Percentiles rank a stretch among this genome's conserved stretches.
Conservation (phyloP, 768 basidiomycete species). For the Agrocybe chaxingu region DNA sequence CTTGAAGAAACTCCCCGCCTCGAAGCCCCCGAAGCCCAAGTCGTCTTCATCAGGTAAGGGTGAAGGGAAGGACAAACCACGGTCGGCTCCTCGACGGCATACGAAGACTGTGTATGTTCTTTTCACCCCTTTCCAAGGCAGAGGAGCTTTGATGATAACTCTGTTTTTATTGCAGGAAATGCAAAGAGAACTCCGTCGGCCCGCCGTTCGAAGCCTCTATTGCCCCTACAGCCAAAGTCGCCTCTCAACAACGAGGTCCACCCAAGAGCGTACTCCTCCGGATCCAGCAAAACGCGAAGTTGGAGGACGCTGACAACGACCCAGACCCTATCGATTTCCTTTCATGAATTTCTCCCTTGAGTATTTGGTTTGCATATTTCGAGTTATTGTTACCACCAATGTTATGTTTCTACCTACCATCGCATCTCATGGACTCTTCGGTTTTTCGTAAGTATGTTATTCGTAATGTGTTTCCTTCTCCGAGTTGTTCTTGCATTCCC, state of each 20-base stretch:
- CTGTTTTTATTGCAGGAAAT: constrained; percentile 19
- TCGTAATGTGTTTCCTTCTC: too few species aligned
- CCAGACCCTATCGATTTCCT: constrained; percentile 47
- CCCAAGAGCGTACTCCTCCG: constrained; percentile 36
- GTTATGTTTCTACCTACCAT: neutral
- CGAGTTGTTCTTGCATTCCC: too few species aligned
- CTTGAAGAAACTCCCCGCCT: neutral
- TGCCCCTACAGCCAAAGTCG: neutral
- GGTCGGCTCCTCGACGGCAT: neutral
- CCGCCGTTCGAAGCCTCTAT: neutral
- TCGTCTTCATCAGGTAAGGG: neutral
- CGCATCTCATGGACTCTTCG: neutral
- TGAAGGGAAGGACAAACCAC: neutral
- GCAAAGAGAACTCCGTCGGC: constrained; percentile 31
- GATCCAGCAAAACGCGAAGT: constrained; percentile 26
- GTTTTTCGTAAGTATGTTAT: too few species aligned
- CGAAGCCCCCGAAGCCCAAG: constrained; percentile 1
- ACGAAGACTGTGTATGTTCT: constrained; percentile 12
- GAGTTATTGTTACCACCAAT: neutral
- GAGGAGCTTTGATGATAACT: neutral
- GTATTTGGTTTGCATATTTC: neutral
- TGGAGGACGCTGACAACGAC: constrained; percentile 30
- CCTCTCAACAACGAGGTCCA: constrained; percentile 25
- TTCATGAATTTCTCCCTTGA: constrained; percentile 23
- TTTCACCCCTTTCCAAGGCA: neutral